Percentiles rank a stretch among this genome's conserved stretches.
These are phyloP conservation scores for Euphorbia peplus DNA, from an alignment of 345 rosid species.

Conservation along the genomic window DNA sequence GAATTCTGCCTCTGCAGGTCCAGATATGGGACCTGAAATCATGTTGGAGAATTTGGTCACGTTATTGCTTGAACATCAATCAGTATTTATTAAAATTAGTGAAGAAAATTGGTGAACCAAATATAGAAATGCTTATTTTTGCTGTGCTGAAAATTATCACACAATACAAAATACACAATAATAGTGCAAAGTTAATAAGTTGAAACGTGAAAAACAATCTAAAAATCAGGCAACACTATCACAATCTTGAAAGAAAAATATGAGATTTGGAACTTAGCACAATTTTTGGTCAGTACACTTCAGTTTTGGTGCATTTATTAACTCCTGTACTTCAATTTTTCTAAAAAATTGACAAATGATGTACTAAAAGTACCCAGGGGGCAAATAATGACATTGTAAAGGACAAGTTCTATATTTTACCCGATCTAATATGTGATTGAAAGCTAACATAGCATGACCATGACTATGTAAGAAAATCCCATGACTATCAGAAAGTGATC, in stretches of 20 bases:
- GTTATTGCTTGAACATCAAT: too few relatives aligned
- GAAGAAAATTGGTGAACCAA: background rate
- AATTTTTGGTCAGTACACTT: too few relatives aligned
- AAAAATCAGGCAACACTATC: background rate
- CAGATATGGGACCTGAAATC: constrained; percentile 75
- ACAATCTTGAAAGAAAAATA: background rate
- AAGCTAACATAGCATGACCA: background rate
- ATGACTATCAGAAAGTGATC: constrained; percentile 65
- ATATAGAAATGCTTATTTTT: background rate
- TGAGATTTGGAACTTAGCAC: too few relatives aligned
- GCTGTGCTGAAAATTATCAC: background rate
- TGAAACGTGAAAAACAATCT: background rate
- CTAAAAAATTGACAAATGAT: too few relatives aligned
- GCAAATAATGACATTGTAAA: too few relatives aligned
- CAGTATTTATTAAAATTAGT: too few relatives aligned
- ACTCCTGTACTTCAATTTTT: too few relatives aligned
- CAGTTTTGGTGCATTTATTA: too few relatives aligned
- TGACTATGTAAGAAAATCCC: background rate
- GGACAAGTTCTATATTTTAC: too few relatives aligned
- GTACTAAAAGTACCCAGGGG: too few relatives aligned
- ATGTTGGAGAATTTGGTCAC: background rate
- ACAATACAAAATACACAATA: too few relatives aligned
- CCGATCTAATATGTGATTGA: too few relatives aligned
- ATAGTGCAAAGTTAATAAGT: background rate
- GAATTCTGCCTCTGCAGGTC: constrained; percentile 75